These are phyloP conservation scores for Sequoiadendron giganteum DNA, from an alignment of 75 land plant species.

Conservation along the genomic window DNA sequence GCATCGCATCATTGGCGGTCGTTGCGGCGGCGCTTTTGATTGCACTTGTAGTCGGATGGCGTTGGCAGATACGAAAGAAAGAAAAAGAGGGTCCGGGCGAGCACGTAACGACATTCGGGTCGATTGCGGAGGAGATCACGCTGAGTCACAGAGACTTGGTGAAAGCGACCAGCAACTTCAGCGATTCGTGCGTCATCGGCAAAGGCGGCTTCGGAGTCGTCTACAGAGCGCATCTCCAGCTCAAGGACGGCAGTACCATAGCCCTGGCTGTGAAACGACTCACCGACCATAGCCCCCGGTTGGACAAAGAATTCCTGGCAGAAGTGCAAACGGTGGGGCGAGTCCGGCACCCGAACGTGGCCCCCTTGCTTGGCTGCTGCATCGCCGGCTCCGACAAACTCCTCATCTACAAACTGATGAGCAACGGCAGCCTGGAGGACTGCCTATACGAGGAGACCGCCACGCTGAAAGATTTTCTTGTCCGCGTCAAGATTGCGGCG, in stretches of 20 bases:
- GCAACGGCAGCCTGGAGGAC: conserved; percentile 61
- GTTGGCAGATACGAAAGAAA: background rate
- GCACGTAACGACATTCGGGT: background rate
- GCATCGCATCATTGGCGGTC: background rate
- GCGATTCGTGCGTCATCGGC: background rate
- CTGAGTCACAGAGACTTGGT: background rate
- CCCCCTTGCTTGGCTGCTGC: conserved; percentile 74
- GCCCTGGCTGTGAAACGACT: background rate
- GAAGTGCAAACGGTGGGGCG: conserved; percentile 75
- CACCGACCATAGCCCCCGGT: background rate
- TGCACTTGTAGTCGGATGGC: background rate
- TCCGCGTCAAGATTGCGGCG: conserved; percentile 79
- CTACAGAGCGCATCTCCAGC: background rate
- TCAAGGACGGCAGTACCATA: background rate
- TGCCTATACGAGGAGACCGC: conserved; percentile 43
- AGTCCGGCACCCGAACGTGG: conserved; percentile 59
- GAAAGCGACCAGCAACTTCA: background rate
- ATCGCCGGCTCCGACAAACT: conserved; percentile 67
- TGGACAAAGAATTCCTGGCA: conserved; percentile 18
- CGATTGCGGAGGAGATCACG: background rate
- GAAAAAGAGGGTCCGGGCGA: background rate
- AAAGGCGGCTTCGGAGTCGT: background rate
- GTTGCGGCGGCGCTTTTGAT: background rate
- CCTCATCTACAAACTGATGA: conserved; percentile 80
- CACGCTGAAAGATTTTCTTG: conserved; percentile 53